These are phyloP conservation scores for Arachis hypogaea DNA, from an alignment of 306 rosid genomes.

Conservation along the genomic window DNA sequence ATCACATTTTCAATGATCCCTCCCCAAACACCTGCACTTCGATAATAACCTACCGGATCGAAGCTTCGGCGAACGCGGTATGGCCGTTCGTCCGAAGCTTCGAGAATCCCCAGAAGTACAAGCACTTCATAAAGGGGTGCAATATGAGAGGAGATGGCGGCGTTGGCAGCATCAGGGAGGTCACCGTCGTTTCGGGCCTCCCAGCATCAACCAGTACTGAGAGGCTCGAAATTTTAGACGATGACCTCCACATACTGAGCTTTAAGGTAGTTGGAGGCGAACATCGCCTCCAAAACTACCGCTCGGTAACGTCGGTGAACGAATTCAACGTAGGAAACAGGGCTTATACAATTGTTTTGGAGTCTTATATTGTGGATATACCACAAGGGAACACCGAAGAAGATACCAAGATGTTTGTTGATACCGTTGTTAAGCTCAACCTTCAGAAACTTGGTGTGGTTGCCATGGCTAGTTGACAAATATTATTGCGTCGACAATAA, in stretches of 20 bases:
- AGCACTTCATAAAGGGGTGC: conserved; percentile 89
- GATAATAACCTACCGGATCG: conserved; percentile 68
- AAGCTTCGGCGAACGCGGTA: conserved; percentile 57
- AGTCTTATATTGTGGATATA: conserved; percentile 81
- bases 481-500: conserved; percentile 46
- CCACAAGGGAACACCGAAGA: conserved; percentile 86
- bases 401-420: conserved; percentile 89
- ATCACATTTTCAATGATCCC: conserved; percentile 57
- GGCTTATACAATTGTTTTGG: conserved; percentile 72
- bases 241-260: conserved; percentile 72
- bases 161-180: conserved; percentile 82
- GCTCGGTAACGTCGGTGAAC: conserved; percentile 77
- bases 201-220: conserved; percentile 95
- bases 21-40: conserved; percentile 64
- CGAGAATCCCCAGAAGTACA: conserved; percentile 76
- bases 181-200: conserved; percentile 80
- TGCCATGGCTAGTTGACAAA: conserved; percentile 45
- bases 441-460: conserved; percentile 82
- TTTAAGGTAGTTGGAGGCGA: conserved; percentile 88
- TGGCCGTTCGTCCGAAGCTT: conserved; percentile 79
- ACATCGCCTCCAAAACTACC: conserved; percentile 76
- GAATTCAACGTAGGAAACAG: conserved; percentile 57
- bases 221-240: conserved; percentile 86
- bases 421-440: conserved; percentile 84
- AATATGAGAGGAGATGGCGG: conserved; percentile 73